These are phyloP conservation scores for Cryptococcus sp. DNA, from an alignment of 1,284 basidiomycete species.

Conservation along the genomic window DNA sequence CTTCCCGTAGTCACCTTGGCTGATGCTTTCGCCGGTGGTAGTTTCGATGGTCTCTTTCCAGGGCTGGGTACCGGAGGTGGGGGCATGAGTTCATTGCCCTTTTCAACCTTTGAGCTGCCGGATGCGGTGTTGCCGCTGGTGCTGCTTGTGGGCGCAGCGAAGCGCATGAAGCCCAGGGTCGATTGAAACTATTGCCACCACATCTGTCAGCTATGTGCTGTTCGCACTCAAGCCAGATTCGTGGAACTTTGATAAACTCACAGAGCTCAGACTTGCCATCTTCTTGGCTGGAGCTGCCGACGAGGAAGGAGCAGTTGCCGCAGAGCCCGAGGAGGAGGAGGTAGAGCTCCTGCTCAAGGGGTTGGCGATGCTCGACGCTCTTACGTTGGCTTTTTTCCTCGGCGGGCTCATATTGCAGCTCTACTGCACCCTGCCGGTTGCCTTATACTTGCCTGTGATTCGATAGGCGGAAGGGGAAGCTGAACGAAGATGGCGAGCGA, in stretches of 20 bases:
- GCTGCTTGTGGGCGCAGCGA: neutral
- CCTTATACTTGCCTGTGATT: no score
- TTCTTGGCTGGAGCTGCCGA: slow-evolving; percentile 19
- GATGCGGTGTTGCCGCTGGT: neutral
- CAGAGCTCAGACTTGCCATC: slow-evolving; percentile 37
- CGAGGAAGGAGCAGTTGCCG: neutral
- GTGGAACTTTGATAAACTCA: slow-evolving; percentile 10
- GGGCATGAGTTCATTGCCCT: slow-evolving; percentile 30
- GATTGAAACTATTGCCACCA: slow-evolving; percentile 31
- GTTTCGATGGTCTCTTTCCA: neutral
- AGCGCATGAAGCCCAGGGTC: slow-evolving; percentile 29
- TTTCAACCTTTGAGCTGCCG: slow-evolving; percentile 6
- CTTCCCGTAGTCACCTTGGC: slow-evolving; percentile 38
- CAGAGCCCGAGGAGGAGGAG: slow-evolving; percentile 1
- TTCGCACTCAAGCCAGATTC: neutral
- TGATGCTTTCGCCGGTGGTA: neutral
- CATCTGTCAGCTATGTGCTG: slow-evolving; percentile 3
- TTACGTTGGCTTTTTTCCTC: neutral
- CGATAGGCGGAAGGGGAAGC: no score
- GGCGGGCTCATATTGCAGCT: neutral
- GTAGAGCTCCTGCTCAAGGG: neutral
- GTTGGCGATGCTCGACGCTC: neutral
- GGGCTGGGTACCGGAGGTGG: slow-evolving; percentile 18
- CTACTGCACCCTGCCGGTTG: no score
- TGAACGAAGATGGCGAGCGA: no score